Base-by-base conservation (phyloP, 202 grass and related monocot species). In the Digitaria exilis region DNA sequence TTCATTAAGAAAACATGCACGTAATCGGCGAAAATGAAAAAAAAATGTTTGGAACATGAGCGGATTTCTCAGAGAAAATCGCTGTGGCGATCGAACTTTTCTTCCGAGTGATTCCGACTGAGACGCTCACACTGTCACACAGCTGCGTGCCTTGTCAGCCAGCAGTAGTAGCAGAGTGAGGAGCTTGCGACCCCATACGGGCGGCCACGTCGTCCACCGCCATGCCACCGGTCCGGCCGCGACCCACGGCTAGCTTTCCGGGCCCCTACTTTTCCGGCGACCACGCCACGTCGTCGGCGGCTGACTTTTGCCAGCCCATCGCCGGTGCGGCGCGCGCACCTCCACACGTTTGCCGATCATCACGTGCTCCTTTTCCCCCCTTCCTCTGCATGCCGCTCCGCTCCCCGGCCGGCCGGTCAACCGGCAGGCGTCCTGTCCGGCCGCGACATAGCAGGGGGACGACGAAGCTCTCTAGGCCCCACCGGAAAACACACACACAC, bases 311-410 rank as follows among this genome's bases (percentile, higher is more conserved):
- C n/a, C 54, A 9, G 0, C 5, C 54, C 24, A 41, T 37, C 50
- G 14, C 69, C 62, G 61, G 61, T 45, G 71, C 63, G 49, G 49
- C 71, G 71, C 69, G 28, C 29, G 79, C 80, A 74, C 80, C 59
- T 80, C 68, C 81, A 43, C 15, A 19, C 49, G 87, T 69, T n/a
- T 57, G n/a, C 0, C 69, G 43, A 43, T 62, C 76, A 69, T 75
- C 87, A 84, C 87, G 59, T 84, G 86, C 51, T 22, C 17, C 61
- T 35, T 18, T 50, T 7, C 43, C 57, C 52, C 37, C 13, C 65
- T 12, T n/a, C n/a, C 16, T 30, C 43, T 12, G 11, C 52, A 0
- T 5, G 4, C 25, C 12, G 25, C 25, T 15, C 26, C 2, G 26
- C 13, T 62, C 13, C 59, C 14, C n/a, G 28, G 26, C 28, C 59